Evolutionary conservation across 768 basidiomycete species (phyloP).

Genomic region (Auricularia heimuer): DNA sequence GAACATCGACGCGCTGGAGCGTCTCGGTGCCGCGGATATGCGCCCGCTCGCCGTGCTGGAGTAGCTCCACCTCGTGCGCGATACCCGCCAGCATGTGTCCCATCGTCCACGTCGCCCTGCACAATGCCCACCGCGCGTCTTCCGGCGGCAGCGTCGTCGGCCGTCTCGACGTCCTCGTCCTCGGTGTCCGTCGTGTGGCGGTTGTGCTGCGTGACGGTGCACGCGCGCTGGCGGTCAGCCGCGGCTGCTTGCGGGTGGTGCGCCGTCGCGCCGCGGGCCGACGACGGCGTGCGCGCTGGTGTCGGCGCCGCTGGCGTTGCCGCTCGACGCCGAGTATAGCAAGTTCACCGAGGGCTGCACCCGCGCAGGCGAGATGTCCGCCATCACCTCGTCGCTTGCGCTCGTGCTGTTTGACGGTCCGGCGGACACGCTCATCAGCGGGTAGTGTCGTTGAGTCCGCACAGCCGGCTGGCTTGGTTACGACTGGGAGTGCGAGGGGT

Average conservation of each 20-base stretch:
- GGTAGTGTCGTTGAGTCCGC: background rate
- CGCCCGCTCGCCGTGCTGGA: too few relatives aligned
- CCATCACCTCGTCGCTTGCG: slow-evolving; percentile 22
- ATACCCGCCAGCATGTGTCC: background rate
- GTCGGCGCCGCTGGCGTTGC: slow-evolving; percentile 54
- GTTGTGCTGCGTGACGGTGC: slow-evolving; percentile 5
- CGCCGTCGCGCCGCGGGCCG: slow-evolving; percentile 35
- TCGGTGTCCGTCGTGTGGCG: slow-evolving; percentile 64
- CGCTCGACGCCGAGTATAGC: slow-evolving; percentile 23
- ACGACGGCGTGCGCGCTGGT: slow-evolving; percentile 52
- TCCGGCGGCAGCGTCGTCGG: slow-evolving; percentile 3
- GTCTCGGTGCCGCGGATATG: too few relatives aligned
- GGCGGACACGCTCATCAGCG: background rate
- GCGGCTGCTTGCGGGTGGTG: slow-evolving; percentile 36
- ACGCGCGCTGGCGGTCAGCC: slow-evolving; percentile 8
- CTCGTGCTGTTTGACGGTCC: background rate
- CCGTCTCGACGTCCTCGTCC: slow-evolving; percentile 40
- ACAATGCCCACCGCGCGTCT: background rate
- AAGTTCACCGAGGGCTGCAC: slow-evolving; percentile 4
- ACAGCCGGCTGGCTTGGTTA: background rate
- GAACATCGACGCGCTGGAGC: too few relatives aligned
- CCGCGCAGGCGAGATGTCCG: slow-evolving; percentile 13
- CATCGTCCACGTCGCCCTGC: background rate
- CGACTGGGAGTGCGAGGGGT: background rate
- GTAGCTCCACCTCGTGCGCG: too few relatives aligned